A percentile compares a stretch with the other conserved stretches of the same genome.
Conservation (phyloP, 202 grass and related monocot species). For the Carex sylvatica region DNA sequence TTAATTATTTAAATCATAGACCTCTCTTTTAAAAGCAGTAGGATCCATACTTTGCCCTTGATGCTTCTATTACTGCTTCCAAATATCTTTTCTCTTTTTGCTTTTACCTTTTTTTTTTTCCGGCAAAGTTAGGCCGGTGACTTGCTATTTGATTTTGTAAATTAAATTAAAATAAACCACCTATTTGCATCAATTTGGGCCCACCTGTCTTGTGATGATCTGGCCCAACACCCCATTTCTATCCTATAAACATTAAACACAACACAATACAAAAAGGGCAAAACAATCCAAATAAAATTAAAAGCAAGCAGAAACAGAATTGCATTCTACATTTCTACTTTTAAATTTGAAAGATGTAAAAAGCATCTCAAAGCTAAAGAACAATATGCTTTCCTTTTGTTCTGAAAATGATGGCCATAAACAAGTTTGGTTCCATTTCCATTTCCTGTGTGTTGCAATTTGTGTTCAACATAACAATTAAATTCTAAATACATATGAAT, state of each 20-base stretch:
- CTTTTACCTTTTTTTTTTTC: not conserved
- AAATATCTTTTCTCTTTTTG: not conserved
- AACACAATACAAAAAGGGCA: not conserved
- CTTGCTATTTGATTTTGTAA: not conserved
- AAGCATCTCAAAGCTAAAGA: slow-evolving; percentile 15
- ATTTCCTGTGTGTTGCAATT: not conserved
- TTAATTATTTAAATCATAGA: not conserved
- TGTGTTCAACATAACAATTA: not conserved
- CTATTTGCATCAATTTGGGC: not conserved
- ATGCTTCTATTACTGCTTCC: not conserved
- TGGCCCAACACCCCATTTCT: not conserved
- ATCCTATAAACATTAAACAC: not conserved
- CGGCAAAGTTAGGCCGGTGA: not conserved
- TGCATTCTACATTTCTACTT: not conserved
- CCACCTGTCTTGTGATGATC: not conserved
- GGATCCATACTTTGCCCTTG: slow-evolving; percentile 11
- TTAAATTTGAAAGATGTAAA: slow-evolving; percentile 4
- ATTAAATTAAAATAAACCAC: slow-evolving; percentile 4
- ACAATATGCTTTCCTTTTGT: slow-evolving; percentile 12
- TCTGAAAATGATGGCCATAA: slow-evolving; percentile 15
- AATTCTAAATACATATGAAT: not conserved
- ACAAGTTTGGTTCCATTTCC: not conserved
- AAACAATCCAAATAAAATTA: not conserved
- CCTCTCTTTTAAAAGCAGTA: slow-evolving; percentile 1
- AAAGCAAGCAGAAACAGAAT: not conserved